Percentiles rank a stretch among this genome's conserved stretches.
These are phyloP conservation scores for Leccinum rimulosum DNA, from an alignment of 768 basidiomycete species.

Conservation along the genomic window DNA sequence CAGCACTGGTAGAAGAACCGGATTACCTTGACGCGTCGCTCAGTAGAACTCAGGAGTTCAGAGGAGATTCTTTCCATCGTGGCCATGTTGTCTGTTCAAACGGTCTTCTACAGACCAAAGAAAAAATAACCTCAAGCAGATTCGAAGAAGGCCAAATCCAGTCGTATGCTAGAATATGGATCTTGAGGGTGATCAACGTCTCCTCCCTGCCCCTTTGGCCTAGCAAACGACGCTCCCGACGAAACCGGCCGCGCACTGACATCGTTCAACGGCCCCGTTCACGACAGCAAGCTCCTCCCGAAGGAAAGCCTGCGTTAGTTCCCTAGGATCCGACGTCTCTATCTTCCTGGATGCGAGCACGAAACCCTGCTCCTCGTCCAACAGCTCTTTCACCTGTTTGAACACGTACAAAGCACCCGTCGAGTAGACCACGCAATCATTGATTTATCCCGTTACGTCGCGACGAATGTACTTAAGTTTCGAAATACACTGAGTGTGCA, in stretches of 20 bases:
- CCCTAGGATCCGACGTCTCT: conserved; percentile 78
- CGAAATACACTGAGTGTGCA: too few species aligned
- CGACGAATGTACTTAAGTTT: too few species aligned
- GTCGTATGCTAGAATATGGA: too few species aligned
- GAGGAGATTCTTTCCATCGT: conserved; percentile 97
- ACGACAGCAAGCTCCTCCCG: conserved; percentile 51
- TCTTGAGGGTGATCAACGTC: conserved; percentile 29
- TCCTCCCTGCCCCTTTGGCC: conserved; percentile 64
- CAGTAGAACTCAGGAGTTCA: conserved; percentile 95
- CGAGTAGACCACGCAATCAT: conserved; percentile 66
- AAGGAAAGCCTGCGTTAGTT: conserved; percentile 65
- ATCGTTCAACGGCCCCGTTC: not conserved
- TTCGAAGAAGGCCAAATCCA: conserved; percentile 95
- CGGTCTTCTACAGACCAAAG: conserved; percentile 98
- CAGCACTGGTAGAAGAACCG: conserved; percentile 87
- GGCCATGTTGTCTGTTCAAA: conserved; percentile 96
- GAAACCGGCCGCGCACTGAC: conserved; percentile 11
- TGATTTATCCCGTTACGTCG: too few species aligned
- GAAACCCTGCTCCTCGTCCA: conserved; percentile 42
- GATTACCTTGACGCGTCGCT: conserved; percentile 65
- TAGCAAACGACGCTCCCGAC: conserved; percentile 55
- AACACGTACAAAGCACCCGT: conserved; percentile 60
- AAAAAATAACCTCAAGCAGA: conserved; percentile 99
- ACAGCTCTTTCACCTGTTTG: conserved; percentile 51
- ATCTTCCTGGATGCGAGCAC: conserved; percentile 58